Evolutionary conservation across 352 stramenopile genomes (phyloP).

Genomic region (Phytophthora tubulina): DNA sequence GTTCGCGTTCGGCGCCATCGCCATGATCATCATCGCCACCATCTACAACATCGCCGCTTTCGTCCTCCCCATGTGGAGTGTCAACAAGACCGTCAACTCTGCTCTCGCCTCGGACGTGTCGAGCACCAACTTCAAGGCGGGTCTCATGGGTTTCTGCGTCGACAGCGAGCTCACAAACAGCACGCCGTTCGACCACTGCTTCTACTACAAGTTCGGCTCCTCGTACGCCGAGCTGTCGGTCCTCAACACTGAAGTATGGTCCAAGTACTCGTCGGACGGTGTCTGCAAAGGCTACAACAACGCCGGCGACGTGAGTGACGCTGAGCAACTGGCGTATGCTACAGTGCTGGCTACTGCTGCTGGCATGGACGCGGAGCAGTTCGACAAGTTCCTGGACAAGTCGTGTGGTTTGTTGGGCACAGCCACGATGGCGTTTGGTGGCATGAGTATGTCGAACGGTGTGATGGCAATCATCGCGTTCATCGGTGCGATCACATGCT

Average conservation of each 20-base stretch:
- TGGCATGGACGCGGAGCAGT: slow-evolving; percentile 56
- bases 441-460: slow-evolving; percentile 49
- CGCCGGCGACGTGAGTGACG: slow-evolving; percentile 41
- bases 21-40: slow-evolving; percentile 28
- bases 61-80: slow-evolving; percentile 31
- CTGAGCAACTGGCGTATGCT: slow-evolving; percentile 41
- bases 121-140: slow-evolving; percentile 31
- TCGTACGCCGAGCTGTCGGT: slow-evolving; percentile 52
- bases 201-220: slow-evolving; percentile 68
- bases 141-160: slow-evolving; percentile 45
- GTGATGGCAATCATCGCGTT: slow-evolving; percentile 61
- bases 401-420: slow-evolving; percentile 57
- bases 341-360: slow-evolving; percentile 48
- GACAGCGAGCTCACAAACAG: slow-evolving; percentile 55
- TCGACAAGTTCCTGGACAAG: slow-evolving; percentile 69
- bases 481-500: slow-evolving; percentile 64
- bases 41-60: slow-evolving; percentile 31
- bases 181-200: slow-evolving; percentile 65
- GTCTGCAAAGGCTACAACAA: slow-evolving; percentile 60
- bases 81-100: slow-evolving; percentile 28
- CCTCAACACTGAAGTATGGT: slow-evolving; percentile 38
- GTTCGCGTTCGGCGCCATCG: slow-evolving; percentile 25
- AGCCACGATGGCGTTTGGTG: slow-evolving; percentile 53
- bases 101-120: slow-evolving; percentile 10
- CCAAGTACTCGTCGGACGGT: slow-evolving; percentile 57